Base-by-base conservation (phyloP, 1,284 basidiomycete species). In the Ustilago curta region DNA sequence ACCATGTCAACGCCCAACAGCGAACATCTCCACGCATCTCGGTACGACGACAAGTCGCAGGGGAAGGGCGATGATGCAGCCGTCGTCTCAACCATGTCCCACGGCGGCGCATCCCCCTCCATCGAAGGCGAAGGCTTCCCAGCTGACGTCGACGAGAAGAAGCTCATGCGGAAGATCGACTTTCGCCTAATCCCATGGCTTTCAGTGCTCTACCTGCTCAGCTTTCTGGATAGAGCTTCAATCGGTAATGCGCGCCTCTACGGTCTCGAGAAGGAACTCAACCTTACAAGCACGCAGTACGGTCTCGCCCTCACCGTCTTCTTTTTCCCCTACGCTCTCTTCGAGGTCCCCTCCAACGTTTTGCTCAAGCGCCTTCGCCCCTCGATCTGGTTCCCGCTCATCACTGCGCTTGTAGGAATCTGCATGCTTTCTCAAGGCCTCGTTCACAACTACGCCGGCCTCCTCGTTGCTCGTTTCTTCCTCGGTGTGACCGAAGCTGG, bases 401-500 rank as follows among this genome's bases (percentile, higher is more conserved):
- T 83, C 52, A 81, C 78, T 25, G 59, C 90, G 88, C 29, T 67
- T 86, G 49, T 86, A 89, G 66, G 91, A 8, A 80, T 92, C 37
- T 89, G 90, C 87, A 92, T 92, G 91, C 19, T 72, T n/a, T 68
- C 90, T 11, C 91, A 92, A 87, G 91, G 91, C 4, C 78, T 91
- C 35, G 88, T 91, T 1, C 87, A 88, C 62, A 89, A 91, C 81
- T 91, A 89, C 76, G 87, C 88, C 32, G 89, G 91, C n/a, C 61
- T n/a, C 90, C 90, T 86, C 87, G 88, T 61, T 14, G 72, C 68
- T 8, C 72, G 70, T 14, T 60, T 70, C 40, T 68, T 67, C 61
- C 53, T 74, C 16, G 69, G 67, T 12, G 52, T 70, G 8, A 63
- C 67, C n/a, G 76, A 74, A 32, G 64, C 63, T 21, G 59, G 55